Evolutionary conservation across 148 eudicot genomes (phyloP), one percentile per base, ranked within the genome.

Genomic region (Vaccinium darrowii): DNA sequence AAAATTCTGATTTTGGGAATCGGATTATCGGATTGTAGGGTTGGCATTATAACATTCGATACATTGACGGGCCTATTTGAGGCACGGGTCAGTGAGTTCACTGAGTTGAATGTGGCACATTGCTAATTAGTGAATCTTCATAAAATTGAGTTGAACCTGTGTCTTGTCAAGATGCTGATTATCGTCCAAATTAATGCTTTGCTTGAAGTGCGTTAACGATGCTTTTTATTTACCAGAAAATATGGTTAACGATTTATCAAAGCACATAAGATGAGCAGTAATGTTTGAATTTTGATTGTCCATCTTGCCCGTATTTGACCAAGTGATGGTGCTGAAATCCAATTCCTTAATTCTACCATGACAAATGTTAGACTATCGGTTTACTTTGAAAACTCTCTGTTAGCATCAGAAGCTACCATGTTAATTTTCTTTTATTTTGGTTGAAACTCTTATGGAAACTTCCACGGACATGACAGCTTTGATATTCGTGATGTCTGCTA

Each of bases 131-230:
- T 47, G 27, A 21, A 19, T 14, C 50, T 7, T 39, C 54, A 76
- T 21, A 30, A 21, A 76, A 49, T 76, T 76, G 52, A 43, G 50
- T 54, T 76, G 36, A 50, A 51, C 14, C 43, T n/a, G 19, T 6
- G 54, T 77, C 30, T 77, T 77, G 33, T 77, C 47, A 43, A 49
- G 78, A 43, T 75, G 78, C 52, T 75, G 78, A 75, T 43, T 36
- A 7, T 76, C 12, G 0, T 49, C 79, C 54, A 49, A 43, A 76
- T 76, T 51, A 76, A 47, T 78, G 80, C 80, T n/a, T 77, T 51
- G 15, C 6, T 23, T 51, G 33, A 51, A 25, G 23, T 25, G 47
- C 39, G 47, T 43, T 43, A 43, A 43, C 6, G 47, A 43, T 43
- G 47, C 47, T 43, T 43, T 43, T 43, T 43, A 43, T 5, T 43